A percentile compares a stretch with the other conserved stretches of the same genome.
Evolutionary conservation across 495 filamentous ascomycete species (phyloP).

Genomic region (Cercophora newfieldiana): DNA sequence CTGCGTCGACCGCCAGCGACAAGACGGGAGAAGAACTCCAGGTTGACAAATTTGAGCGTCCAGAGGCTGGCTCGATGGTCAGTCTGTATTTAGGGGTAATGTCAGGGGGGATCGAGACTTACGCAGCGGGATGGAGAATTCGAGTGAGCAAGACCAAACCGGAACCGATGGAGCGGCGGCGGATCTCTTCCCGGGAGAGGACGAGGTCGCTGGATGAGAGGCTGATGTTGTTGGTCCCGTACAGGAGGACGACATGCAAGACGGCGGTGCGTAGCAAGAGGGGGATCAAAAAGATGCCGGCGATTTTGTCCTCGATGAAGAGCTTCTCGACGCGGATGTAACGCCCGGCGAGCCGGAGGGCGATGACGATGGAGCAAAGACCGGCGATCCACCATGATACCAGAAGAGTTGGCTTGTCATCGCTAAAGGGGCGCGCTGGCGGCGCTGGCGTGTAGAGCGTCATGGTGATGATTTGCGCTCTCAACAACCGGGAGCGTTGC

Average conservation of each 20-base stretch:
- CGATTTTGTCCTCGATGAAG: slow-evolving; percentile 84
- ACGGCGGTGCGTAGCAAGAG: slow-evolving; percentile 76
- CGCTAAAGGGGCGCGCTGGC: slow-evolving; percentile 50
- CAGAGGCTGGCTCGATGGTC: slow-evolving; percentile 67
- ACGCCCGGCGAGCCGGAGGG: slow-evolving; percentile 72
- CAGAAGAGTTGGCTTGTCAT: slow-evolving; percentile 75
- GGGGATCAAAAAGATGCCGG: slow-evolving; percentile 75
- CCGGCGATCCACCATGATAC: slow-evolving; percentile 91
- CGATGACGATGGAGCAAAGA: slow-evolving; percentile 76
- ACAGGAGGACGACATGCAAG: slow-evolving; percentile 78
- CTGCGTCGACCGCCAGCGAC: slow-evolving; percentile 71
- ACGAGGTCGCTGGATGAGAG: slow-evolving; percentile 26
- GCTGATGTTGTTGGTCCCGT: slow-evolving; percentile 85
- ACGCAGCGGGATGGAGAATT: slow-evolving; percentile 68
- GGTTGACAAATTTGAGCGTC: slow-evolving; percentile 85
- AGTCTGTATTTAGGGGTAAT: not conserved
- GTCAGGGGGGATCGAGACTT: slow-evolving; percentile 32
- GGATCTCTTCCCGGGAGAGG: slow-evolving; percentile 47
- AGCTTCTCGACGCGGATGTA: slow-evolving; percentile 77
- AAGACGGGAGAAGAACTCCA: slow-evolving; percentile 83
- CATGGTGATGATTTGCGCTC: slow-evolving; percentile 34
- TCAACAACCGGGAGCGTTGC: not conserved
- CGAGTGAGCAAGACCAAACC: slow-evolving; percentile 62
- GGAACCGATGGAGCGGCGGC: slow-evolving; percentile 57
- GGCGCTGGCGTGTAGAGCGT: slow-evolving; percentile 60